phyloP scores from a whole-genome alignment of 345 rosid species.

The Salix viminalis region DNA sequence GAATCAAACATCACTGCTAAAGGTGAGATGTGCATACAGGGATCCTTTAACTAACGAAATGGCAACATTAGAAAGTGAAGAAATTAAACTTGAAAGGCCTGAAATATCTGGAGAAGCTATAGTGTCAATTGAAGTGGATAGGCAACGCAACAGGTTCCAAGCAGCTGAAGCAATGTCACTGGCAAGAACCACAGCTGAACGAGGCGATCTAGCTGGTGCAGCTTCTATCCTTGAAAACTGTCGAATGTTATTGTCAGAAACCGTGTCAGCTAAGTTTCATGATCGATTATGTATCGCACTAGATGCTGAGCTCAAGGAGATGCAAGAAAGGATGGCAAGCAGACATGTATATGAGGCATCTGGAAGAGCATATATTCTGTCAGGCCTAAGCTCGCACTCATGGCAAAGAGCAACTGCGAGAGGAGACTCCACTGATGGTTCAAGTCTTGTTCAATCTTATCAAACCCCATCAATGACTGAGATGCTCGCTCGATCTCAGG shows the following conservation, averaged over 20 bases:
- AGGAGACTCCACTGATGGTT: slow-evolving; percentile 86
- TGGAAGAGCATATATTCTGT: slow-evolving; percentile 90
- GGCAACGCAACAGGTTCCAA: slow-evolving; percentile 82
- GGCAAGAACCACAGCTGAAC: slow-evolving; percentile 79
- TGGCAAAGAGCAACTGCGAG: slow-evolving; percentile 99
- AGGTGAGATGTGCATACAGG: slow-evolving; percentile 67
- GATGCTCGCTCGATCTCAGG: slow-evolving; percentile 87
- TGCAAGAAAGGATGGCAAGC: slow-evolving; percentile 95
- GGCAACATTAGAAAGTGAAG: slow-evolving; percentile 47
- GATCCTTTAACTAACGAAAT: slow-evolving; percentile 74
- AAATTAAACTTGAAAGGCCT: slow-evolving; percentile 56
- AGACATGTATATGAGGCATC: slow-evolving; percentile 89
- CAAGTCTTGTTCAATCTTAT: slow-evolving; percentile 73
- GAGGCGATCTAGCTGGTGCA: slow-evolving; percentile 67
- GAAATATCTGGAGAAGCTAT: slow-evolving; percentile 41
- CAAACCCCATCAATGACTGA: slow-evolving; percentile 92
- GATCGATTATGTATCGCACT: slow-evolving; percentile 74
- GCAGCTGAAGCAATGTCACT: slow-evolving; percentile 86
- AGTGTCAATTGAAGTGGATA: slow-evolving; percentile 80
- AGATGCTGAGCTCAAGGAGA: slow-evolving; percentile 89
- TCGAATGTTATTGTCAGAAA: slow-evolving; percentile 48
- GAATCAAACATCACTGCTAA: slow-evolving; percentile 51
- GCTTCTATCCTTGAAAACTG: slow-evolving; percentile 62
- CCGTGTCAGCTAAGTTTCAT: slow-evolving; percentile 56
- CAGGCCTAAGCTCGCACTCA: slow-evolving; percentile 96